Evolutionary conservation across 2,329 filamentous ascomycete species (phyloP), one percentile per base, ranked within the genome.

Genomic region (Remersonia thermophila): DNA sequence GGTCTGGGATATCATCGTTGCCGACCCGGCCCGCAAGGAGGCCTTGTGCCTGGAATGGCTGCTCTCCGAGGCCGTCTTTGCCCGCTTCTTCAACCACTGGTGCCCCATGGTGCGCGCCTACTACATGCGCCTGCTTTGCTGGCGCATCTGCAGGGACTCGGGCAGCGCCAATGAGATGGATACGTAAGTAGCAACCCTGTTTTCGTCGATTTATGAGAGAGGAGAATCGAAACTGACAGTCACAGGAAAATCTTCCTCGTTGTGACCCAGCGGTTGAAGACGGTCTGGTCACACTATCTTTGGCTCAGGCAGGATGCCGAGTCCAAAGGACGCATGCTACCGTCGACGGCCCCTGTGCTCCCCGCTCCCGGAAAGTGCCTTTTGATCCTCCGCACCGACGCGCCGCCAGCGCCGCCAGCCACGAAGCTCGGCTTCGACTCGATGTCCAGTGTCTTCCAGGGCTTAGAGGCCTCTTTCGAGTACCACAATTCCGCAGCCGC

Each of bases 101-200:
- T 93, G 84, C 51, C 85, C 87, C 0, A 93, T 94, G 87, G 84
- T 94, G 15, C 74, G 87, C 42, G 81, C 85, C 11, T 95, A 94
- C 56, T 95, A 80, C 54, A 91, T 93, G 72, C 83, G 87, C 32
- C 62, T 95, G 33, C 59, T 94, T 15, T 93, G 85, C 58, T 95
- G 87, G 87, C 75, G 86, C 41, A 65, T 95, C 32, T 89, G 82
- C 45, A 71, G 87, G 44, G 82, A 81, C 51, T 73, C 77, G 35
- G 83, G 79, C 12, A 72, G 69, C 32, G 65, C 73, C 15, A 72
- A 73, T 30, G 69, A 76, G 18, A 55, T 73, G 28, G 82, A 91
- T 53, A 58, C 68, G 78, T 84, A 65, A 67, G 80, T 68, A 23
- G 9, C 5, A 23, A 23, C 20, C 20, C 5, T n/a, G n/a, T 4